Base-by-base conservation (phyloP, 2,329 filamentous ascomycete species). In the Apiospora saccharicola region DNA sequence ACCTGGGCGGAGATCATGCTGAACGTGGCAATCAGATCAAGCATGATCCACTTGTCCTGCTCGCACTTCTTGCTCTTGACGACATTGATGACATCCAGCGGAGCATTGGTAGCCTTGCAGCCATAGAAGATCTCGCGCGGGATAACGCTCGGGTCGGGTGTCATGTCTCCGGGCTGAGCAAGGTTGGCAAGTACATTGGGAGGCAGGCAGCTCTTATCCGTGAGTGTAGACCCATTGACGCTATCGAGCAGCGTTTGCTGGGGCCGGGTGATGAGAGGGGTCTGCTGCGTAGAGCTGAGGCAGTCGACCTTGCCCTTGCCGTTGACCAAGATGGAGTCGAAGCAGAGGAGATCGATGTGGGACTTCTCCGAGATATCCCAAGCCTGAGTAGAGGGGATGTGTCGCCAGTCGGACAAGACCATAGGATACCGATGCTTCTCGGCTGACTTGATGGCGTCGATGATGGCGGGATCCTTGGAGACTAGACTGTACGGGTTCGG, bases 261-360 rank as follows among this genome's bases (percentile, higher is more conserved):
- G 0, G 78, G 73, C 7, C 73, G 80, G 24, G 83, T 73, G 8
- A 84, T 82, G 49, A 53, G 67, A 10, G 68, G 68, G 6, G 19
- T 10, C 34, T 70, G 46, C 47, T 70, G 68, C 34, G 41, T 13
- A 22, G 68, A 47, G 3, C 47, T 22, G 5, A 70, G 30, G 22
- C 68, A 70, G n/a, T 70, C 34, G 22, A 70, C 47, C 1, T 83
- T 82, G 3, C 90, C 90, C 75, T 90, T 89, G 34, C 90, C 90
- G 72, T 92, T 92, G 69, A 92, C 83, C 14, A 92, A 80, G 19
- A 92, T 81, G 0, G 89, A 86, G 76, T 91, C 90, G 74, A 89
- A 88, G 81, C 90, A 92, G 0, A 85, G 82, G 30, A 83, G 83
- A 71, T 89, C 87, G 12, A 89, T 80, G 5, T 83, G 83, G 1